phyloP scores from a whole-genome alignment of 176 grass and related monocot genomes.

The Carex cristatella region DNA sequence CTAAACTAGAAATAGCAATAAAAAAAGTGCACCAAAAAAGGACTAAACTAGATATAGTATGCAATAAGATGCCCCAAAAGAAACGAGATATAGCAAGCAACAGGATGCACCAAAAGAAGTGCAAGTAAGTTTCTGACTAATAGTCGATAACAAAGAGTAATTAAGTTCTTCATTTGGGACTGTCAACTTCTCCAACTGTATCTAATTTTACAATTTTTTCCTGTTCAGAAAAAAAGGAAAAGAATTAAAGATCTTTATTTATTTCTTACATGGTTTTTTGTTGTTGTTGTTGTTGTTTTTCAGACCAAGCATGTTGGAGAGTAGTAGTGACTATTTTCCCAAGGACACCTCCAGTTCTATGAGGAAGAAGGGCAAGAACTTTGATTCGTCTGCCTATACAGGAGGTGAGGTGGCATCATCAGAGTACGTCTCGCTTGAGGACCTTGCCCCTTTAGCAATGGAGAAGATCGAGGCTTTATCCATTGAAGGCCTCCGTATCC shows the following conservation, averaged over 20 bases:
- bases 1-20: no score
- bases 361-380: slow-evolving; percentile 45
- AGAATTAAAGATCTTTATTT: background rate
- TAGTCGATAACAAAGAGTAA: no score
- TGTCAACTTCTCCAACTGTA: no score
- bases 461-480: slow-evolving; percentile 97
- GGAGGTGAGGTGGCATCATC: slow-evolving; percentile 34
- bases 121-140: no score
- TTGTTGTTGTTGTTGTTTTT: background rate
- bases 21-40: no score
- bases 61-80: no score
- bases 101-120: no score
- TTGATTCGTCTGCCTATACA: slow-evolving; percentile 38
- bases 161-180: no score
- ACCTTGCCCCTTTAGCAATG: slow-evolving; percentile 97
- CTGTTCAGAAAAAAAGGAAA: background rate
- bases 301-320: slow-evolving; percentile 50
- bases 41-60: no score
- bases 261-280: background rate
- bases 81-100: no score
- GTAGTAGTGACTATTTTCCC: slow-evolving; percentile 28
- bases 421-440: slow-evolving; percentile 84
- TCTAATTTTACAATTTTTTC: background rate
- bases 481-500: slow-evolving; percentile 94
- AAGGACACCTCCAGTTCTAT: slow-evolving; percentile 27